Conservation (phyloP, 805 yeast genomes). For the Nakazawaea anatomiae region DNA sequence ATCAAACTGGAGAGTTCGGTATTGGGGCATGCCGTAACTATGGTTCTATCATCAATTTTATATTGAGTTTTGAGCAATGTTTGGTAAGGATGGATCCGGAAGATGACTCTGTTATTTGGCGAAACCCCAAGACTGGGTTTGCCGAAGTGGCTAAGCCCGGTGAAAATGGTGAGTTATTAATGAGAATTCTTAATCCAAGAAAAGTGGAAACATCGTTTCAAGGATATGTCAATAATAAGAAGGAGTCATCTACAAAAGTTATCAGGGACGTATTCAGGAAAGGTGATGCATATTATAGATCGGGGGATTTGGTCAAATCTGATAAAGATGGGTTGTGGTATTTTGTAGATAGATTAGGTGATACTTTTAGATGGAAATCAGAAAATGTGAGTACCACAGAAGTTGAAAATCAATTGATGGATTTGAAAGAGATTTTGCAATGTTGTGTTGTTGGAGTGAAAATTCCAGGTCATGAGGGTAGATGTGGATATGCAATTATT, state of each 20-base stretch:
- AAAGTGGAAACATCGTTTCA: slow-evolving; percentile 76
- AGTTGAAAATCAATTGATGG: slow-evolving; percentile 72
- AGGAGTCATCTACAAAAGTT: slow-evolving; percentile 75
- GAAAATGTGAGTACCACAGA: slow-evolving; percentile 93
- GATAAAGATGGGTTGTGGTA: slow-evolving; percentile 68
- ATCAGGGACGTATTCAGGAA: slow-evolving; percentile 65
- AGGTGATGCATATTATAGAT: slow-evolving; percentile 89
- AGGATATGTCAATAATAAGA: slow-evolving; percentile 79
- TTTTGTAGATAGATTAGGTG: slow-evolving; percentile 91
- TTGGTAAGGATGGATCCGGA: slow-evolving; percentile 75
- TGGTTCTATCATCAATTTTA: slow-evolving; percentile 51
- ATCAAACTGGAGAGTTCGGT: slow-evolving; percentile 74
- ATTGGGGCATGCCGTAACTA: slow-evolving; percentile 85
- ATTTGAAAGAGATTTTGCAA: slow-evolving; percentile 43
- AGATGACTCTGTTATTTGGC: slow-evolving; percentile 64
- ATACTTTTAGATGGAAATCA: slow-evolving; percentile 94
- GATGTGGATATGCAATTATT: slow-evolving; percentile 86
- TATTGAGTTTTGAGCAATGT: slow-evolving; percentile 48
- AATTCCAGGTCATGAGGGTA: slow-evolving; percentile 86
- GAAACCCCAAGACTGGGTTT: slow-evolving; percentile 61
- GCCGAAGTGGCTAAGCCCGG: slow-evolving; percentile 47
- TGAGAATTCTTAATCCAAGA: slow-evolving; percentile 58
- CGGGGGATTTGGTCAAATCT: slow-evolving; percentile 74
- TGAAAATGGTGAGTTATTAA: slow-evolving; percentile 85
- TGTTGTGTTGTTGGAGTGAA: slow-evolving; percentile 84